phyloP scores from a whole-genome alignment of 179 eudicot species.

The Corrigiola litoralis region DNA sequence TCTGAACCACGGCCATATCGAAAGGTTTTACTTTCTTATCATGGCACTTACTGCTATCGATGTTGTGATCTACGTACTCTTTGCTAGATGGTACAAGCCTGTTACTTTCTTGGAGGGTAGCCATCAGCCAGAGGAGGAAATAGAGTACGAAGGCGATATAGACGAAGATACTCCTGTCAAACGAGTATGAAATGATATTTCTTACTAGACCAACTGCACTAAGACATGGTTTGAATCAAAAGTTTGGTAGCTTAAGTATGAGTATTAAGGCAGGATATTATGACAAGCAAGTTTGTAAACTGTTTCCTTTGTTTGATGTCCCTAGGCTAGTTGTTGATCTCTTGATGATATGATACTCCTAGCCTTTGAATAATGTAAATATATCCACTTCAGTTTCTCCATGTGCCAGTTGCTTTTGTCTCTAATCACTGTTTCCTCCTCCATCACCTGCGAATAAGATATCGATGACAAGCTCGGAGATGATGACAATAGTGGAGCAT shows the following conservation, averaged over 20 bases:
- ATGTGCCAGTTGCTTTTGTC: background rate
- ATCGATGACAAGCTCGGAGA: too few species aligned
- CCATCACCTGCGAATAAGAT: too few species aligned
- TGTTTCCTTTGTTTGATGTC: too few species aligned
- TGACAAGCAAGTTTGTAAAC: too few species aligned
- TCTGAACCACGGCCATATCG: slow-evolving; percentile 57
- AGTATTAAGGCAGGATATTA: background rate
- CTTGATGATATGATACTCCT: background rate
- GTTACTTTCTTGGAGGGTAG: slow-evolving; percentile 19
- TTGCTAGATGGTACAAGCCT: slow-evolving; percentile 54
- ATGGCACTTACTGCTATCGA: slow-evolving; percentile 40
- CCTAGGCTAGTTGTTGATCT: background rate
- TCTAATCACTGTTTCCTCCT: too few species aligned
- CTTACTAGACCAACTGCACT: too few species aligned
- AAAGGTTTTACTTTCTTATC: slow-evolving; percentile 48
- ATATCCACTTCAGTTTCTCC: background rate
- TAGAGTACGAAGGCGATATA: background rate
- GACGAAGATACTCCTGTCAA: background rate
- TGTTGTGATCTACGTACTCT: slow-evolving; percentile 31
- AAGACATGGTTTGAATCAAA: background rate
- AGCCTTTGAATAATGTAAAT: background rate
- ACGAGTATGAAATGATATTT: background rate
- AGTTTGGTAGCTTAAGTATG: background rate
- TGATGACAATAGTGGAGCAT: too few species aligned
- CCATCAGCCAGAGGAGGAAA: background rate